These are phyloP conservation scores for Echinosophora koreensis DNA, from an alignment of 306 rosid species.

Conservation along the genomic window DNA sequence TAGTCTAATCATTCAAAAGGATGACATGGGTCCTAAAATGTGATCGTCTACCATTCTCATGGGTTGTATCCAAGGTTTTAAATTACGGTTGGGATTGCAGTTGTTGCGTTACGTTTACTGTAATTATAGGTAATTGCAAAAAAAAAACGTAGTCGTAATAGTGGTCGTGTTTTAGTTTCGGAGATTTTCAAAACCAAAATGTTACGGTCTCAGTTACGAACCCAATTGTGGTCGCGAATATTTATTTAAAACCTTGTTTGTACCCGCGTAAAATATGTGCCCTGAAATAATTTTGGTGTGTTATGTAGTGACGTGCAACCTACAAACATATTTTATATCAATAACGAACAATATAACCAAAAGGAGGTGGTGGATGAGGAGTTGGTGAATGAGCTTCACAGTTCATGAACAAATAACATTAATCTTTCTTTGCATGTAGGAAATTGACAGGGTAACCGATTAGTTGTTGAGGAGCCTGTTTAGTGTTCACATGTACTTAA, in stretches of 20 bases:
- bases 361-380: conserved; percentile 18
- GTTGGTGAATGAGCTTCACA: conserved; percentile 59
- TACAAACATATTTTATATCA: conserved; percentile 33
- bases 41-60: conserved; percentile 57
- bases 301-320: conserved; percentile 58
- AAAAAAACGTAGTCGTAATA: no score
- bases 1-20: conserved; percentile 49
- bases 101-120: no score
- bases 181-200: no score
- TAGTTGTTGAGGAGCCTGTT: conserved; percentile 64
- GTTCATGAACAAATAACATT: conserved; percentile 48
- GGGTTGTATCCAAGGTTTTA: background rate
- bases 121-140: no score
- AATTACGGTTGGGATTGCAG: no score
- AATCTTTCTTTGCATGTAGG: conserved; percentile 53
- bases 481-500: conserved; percentile 50
- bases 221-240: no score
- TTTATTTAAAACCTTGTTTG: no score
- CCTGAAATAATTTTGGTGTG: conserved; percentile 28
- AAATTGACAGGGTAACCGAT: conserved; percentile 73
- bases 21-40: conserved; percentile 7
- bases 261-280: conserved; percentile 50
- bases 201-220: no score
- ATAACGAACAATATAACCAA: conserved; percentile 17
- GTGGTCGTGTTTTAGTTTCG: no score